Base-by-base conservation (phyloP, 2,329 filamentous ascomycete species). In the Nemania sp. region DNA sequence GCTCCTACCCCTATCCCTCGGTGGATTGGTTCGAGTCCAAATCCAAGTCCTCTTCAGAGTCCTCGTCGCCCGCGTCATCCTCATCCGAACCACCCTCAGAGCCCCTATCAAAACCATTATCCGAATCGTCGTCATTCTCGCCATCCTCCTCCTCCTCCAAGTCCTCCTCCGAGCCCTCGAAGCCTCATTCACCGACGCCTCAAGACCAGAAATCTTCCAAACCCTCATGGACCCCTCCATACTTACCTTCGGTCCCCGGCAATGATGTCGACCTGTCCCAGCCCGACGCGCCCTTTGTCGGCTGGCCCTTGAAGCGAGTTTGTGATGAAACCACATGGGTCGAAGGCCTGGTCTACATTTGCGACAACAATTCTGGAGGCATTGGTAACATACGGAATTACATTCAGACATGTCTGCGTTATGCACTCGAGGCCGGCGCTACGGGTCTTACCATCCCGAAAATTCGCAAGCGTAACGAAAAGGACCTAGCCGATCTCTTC, bases 341-440 rank as follows among this genome's bases (percentile, higher is more conserved):
- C 0, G 78, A 81, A 0, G 82, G 82, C 1, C 70, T 85, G 27
- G 77, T 84, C 11, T 85, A 82, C 64, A 75, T 83, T 22, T 86
- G 84, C 77, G 83, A 84, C 73, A 84, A 85, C 74, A 86, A 85
- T 72, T 82, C 82, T 2, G 84, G 84, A 2, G 84, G 84, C 27
- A 82, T 85, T 55, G 83, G 84, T 22, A 86, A 85, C 66, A 84
- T 85, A 41, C 78, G 84, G 61, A 85, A 84, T 72, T 85, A 83
- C 72, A 83, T 85, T 52, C 78, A 85, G 61, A 85, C 83, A 8
- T 86, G 83, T 63, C 67, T 86, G 24, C 81, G 84, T 22, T 86
- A 86, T 68, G 82, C 80, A 20, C 80, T 86, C 67, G 82, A 84
- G 27, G 82, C 82, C 6, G 84, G 83, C 27, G 83, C 83, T 3